Evolutionary conservation across 2,329 filamentous ascomycete species (phyloP).

Genomic region (Raffaelea ambrosiae): DNA sequence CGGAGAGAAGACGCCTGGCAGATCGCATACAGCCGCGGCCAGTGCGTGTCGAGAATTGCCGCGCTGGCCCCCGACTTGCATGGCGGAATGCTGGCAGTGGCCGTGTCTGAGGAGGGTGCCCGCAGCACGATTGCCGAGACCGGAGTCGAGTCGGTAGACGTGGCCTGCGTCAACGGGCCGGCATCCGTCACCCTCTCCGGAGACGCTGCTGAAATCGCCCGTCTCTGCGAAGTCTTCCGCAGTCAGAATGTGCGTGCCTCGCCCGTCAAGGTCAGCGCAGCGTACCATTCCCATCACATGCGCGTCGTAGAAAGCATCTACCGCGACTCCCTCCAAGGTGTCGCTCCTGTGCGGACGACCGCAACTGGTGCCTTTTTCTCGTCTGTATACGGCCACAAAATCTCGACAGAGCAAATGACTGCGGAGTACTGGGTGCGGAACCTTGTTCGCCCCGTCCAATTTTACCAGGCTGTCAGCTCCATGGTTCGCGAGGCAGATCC

Average conservation of each 20-base stretch:
- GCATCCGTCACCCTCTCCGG: conserved; percentile 28
- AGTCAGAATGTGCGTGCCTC: conserved; percentile 1
- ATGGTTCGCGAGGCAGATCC: conserved; percentile 10
- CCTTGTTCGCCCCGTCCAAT: conserved; percentile 23
- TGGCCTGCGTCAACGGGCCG: conserved; percentile 26
- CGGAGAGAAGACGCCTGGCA: conserved; percentile 20
- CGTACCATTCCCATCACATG: conserved; percentile 24
- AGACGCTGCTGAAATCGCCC: conserved; percentile 1
- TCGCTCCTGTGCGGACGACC: background rate
- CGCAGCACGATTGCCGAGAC: conserved; percentile 12
- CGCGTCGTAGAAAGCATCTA: conserved; percentile 13
- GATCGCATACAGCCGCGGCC: conserved; percentile 23
- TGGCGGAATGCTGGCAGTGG: conserved; percentile 41
- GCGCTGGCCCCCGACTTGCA: conserved; percentile 1
- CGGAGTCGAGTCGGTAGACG: conserved; percentile 14
- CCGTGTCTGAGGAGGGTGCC: conserved; percentile 27
- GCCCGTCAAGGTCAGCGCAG: conserved; percentile 16
- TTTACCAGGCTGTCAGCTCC: conserved; percentile 17
- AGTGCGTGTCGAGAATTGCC: conserved; percentile 18
- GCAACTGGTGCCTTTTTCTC: conserved; percentile 10
- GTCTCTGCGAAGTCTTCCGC: conserved; percentile 9
- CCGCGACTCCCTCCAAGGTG: conserved; percentile 1
- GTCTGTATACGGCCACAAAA: conserved; percentile 14
- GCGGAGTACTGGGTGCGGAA: conserved; percentile 26
- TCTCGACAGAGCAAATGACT: conserved; percentile 1